phyloP scores from a whole-genome alignment of 768 basidiomycete genomes.

The Hemileccinum rubropunctum region DNA sequence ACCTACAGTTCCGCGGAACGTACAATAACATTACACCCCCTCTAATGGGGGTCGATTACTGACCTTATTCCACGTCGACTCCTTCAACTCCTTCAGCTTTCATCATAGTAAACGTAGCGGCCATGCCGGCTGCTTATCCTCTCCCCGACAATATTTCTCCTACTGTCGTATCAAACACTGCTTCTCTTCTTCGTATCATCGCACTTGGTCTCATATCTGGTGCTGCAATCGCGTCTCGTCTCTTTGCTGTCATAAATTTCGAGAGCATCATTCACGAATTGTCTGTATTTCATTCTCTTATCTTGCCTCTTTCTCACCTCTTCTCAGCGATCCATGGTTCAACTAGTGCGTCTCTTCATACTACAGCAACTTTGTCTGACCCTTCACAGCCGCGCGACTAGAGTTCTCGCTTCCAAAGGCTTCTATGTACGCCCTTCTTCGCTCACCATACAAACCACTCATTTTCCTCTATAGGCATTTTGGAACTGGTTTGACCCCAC shows the following conservation, averaged over 20 bases:
- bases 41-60: slow-evolving; percentile 6
- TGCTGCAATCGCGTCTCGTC: slow-evolving; percentile 91
- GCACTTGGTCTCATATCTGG: slow-evolving; percentile 89
- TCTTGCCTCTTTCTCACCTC: not conserved
- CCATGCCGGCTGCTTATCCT: slow-evolving; percentile 72
- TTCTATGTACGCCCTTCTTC: slow-evolving; percentile 73
- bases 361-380: not conserved
- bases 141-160: slow-evolving; percentile 70
- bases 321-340: slow-evolving; percentile 92
- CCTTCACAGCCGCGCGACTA: slow-evolving; percentile 78
- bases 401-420: slow-evolving; percentile 85
- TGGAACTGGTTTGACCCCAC: slow-evolving; percentile 99
- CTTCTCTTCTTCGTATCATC: slow-evolving; percentile 86
- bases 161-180: slow-evolving; percentile 78
- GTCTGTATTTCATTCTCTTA: slow-evolving; percentile 47
- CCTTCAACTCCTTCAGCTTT: slow-evolving; percentile 1
- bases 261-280: slow-evolving; percentile 99
- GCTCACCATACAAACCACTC: not conserved
- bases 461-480: slow-evolving; percentile 69
- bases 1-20: too few species aligned
- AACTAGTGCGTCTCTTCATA: slow-evolving; percentile 73
- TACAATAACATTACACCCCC: slow-evolving; percentile 7
- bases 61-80: slow-evolving; percentile 25
- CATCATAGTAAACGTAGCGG: slow-evolving; percentile 38
- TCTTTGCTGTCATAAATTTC: slow-evolving; percentile 97